These are phyloP conservation scores for Aspergillus aculeatus DNA, from an alignment of 2,329 filamentous ascomycete genomes.

Conservation along the genomic window DNA sequence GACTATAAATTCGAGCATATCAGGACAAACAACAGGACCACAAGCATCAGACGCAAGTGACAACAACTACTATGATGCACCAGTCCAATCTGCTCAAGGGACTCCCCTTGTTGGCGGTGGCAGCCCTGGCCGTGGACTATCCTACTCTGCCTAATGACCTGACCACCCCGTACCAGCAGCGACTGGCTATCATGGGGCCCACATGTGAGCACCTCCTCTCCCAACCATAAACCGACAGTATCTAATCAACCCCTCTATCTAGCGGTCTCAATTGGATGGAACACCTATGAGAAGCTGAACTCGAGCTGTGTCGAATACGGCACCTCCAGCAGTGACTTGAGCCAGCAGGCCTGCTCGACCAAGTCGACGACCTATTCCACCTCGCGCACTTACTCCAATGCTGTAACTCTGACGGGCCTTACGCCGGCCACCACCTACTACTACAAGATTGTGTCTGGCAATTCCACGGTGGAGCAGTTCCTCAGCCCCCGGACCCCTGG, in stretches of 20 bases:
- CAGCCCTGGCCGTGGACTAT: conserved; percentile 34
- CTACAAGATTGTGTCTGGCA: conserved; percentile 59
- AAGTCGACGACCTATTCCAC: conserved; percentile 52
- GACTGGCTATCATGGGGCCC: conserved; percentile 52
- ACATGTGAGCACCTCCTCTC: conserved; percentile 41
- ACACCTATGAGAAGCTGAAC: conserved; percentile 52
- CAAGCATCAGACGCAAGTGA: background rate
- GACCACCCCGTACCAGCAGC: conserved; percentile 56
- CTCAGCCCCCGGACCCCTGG: conserved; percentile 54
- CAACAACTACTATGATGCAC: background rate
- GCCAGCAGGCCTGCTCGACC: conserved; percentile 45
- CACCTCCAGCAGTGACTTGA: conserved; percentile 42
- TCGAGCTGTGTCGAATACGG: conserved; percentile 55
- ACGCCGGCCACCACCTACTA: conserved; percentile 58
- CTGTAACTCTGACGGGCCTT: conserved; percentile 49
- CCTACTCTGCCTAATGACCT: conserved; percentile 50
- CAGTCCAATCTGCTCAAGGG: conserved; percentile 16
- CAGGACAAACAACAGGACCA: background rate
- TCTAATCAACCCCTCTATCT: background rate
- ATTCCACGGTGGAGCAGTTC: conserved; percentile 56
- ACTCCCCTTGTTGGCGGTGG: conserved; percentile 27
- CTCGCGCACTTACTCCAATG: conserved; percentile 56
- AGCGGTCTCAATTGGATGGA: conserved; percentile 58
- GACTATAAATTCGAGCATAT: background rate
- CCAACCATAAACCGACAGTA: background rate